These are phyloP conservation scores for Myrmaecium sp. DNA, from an alignment of 2,329 filamentous ascomycete species.

Conservation along the genomic window DNA sequence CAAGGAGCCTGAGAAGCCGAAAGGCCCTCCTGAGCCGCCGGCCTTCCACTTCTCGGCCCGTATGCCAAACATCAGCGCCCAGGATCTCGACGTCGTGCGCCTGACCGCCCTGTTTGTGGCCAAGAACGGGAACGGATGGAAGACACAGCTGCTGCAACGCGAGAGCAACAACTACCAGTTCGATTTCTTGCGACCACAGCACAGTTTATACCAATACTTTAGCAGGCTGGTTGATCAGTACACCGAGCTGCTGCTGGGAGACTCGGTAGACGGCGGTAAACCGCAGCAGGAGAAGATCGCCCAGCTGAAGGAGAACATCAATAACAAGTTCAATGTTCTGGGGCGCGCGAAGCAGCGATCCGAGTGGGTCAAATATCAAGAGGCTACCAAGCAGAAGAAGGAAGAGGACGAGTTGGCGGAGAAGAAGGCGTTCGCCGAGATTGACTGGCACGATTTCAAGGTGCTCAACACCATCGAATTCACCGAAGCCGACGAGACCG, in stretches of 20 bases:
- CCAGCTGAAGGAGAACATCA: constrained; percentile 56
- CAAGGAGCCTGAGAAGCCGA: constrained; percentile 45
- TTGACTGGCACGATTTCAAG: constrained; percentile 96
- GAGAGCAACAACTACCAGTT: constrained; percentile 89
- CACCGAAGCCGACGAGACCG: constrained; percentile 71
- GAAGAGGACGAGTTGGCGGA: constrained; percentile 78
- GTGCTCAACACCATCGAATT: constrained; percentile 92
- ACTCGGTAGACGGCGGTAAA: constrained; percentile 52
- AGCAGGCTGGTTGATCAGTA: constrained; percentile 88
- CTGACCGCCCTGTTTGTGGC: constrained; percentile 84
- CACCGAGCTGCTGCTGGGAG: constrained; percentile 54
- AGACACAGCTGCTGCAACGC: constrained; percentile 75
- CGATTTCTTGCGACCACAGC: constrained; percentile 86
- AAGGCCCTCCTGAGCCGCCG: constrained; percentile 69
- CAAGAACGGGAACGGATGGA: constrained; percentile 80
- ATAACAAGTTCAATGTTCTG: constrained; percentile 66
- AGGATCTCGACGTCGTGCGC: constrained; percentile 59
- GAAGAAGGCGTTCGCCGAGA: constrained; percentile 58
- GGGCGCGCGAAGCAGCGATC: constrained; percentile 69
- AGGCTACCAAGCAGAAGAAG: constrained; percentile 71
- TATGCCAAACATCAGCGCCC: constrained; percentile 93
- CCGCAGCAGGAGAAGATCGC: constrained; percentile 55
- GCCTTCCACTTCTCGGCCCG: constrained; percentile 88
- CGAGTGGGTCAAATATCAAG: constrained; percentile 72
- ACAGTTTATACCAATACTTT: constrained; percentile 94